phyloP scores from a whole-genome alignment of 176 grass and related monocot species.

The Ensete glaucum region DNA sequence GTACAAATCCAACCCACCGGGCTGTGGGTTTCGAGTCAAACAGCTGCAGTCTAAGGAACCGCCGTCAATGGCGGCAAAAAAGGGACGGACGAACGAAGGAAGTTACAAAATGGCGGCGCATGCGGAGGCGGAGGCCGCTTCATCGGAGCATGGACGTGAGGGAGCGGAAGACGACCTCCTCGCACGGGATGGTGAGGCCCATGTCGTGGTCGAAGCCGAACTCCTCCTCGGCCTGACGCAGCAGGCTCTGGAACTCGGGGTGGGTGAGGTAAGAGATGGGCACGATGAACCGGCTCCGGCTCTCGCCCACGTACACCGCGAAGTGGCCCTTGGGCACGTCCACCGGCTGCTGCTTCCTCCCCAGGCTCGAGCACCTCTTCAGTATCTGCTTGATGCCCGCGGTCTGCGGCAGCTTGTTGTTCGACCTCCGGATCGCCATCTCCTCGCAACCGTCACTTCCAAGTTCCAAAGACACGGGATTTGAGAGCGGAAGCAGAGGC shows the following conservation, averaged over 20 bases:
- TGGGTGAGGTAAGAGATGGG: conserved; percentile 31
- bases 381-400: conserved; percentile 40
- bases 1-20: conserved; percentile 3
- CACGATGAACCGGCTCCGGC: conserved; percentile 33
- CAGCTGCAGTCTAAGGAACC: no score
- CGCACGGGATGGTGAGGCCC: conserved; percentile 53
- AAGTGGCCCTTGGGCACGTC: conserved; percentile 53
- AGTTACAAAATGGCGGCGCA: neutral
- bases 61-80: neutral
- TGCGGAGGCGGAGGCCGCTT: no score
- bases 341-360: conserved; percentile 18
- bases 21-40: neutral
- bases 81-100: neutral
- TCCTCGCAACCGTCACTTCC: neutral
- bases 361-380: conserved; percentile 42
- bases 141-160: conserved; percentile 20
- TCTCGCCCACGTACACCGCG: conserved; percentile 42
- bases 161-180: conserved; percentile 44
- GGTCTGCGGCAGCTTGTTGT: conserved; percentile 28
- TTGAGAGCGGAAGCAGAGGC: neutral
- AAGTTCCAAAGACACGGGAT: neutral
- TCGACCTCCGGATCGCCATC: conserved; percentile 33
- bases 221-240: conserved; percentile 48
- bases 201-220: conserved; percentile 44
- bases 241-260: conserved; percentile 45